Evolutionary conservation across 176 grass and related monocot species (phyloP), one percentile per base, ranked within the genome.

Genomic region (Phyllostachys edulis): DNA sequence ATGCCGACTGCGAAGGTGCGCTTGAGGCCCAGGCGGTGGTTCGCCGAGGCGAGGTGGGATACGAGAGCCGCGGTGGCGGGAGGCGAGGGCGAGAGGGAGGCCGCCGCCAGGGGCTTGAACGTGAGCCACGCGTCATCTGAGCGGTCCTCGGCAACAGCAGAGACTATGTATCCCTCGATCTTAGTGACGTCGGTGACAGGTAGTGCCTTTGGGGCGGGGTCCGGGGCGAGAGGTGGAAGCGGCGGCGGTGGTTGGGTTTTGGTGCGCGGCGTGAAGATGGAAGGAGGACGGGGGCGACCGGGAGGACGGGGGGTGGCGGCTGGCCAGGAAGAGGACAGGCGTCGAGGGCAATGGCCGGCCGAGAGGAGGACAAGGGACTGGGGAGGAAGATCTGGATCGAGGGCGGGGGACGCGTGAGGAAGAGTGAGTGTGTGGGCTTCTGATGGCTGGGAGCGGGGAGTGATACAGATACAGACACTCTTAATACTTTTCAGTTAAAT

Each of bases 51-150:
- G 85, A 93, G 96, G 82, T 93, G 96, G 67, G 93, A 61, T 26
- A 98, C 50, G 70, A 98, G 96, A 40, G 89, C 83, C 42, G 86
- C 85, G 32, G 96, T 78, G 76, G 84, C 85, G 76, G 80, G 75
- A 75, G 92, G 91, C 27, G 89, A 90, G 34, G 81, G 91, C 38
- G 89, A 77, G 77, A 69, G 69, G 36, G 93, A 90, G 24, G 83
- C 63, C 8, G 93, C 71, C 9, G 91, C 79, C 40, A 98, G 89
- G 76, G 92, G 76, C 69, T 93, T 95, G 89, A 98, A 98, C 72
- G 84, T 80, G 80, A 90, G 87, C 96, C 96, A 98, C 64, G 91
- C 96, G 40, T 90, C 85, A 40, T 95, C 96, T 26, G 89, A 70
- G 55, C 78, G 67, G 76, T 78, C 82, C 36, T 88, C 85, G 0